Base-by-base conservation (phyloP, 1,139 yeast species). In the Hansenula lynferdii region DNA sequence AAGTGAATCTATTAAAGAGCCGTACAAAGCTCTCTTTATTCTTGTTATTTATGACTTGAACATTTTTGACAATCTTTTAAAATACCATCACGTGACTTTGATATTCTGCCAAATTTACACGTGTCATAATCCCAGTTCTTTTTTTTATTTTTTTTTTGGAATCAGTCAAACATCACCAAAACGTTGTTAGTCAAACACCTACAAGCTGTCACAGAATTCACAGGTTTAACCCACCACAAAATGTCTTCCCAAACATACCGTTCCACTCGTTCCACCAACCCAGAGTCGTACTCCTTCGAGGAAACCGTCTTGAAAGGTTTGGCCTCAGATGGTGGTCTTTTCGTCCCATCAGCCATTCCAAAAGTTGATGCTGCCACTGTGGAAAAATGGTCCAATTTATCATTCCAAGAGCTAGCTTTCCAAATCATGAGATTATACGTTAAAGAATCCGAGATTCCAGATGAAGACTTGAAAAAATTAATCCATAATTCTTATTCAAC, bases 261-360 rank as follows among this genome's bases (percentile, higher is more conserved):
- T 65, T 90, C 97, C 19, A 87, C 98, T 12, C 81, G 97, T 59
- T 79, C 94, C 8, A 56, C 78, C 19, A 60, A 59, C 11, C 61
- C 62, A 24, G 76, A 78, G 50, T 63, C 74, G 12, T 72, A 80
- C 42, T 73, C 92, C 5, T 92, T 92, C 54, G 98, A 92, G 64
- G 95, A 85, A 44, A 96, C 90, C 8, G 90, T 92, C 38, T 85
- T 92, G 64, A 85, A 85, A 47, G 98, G 98, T 34, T 73, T 92
- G 54, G 98, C 97, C 38, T 79, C 85, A 38, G 98, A 94, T 60
- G 98, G 98, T 51, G 98, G 98, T 31, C 75, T 92, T 36, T 92
- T 86, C 61, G 73, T 94, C 42, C 99, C 98, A 37, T 76, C 94
- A 9, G 70, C 62, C 40, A 85, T 90, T 50, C 96, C 97, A 38